Conservation (phyloP, 1,284 basidiomycete species). For the Ceratorhiza oryzae-sativae region DNA sequence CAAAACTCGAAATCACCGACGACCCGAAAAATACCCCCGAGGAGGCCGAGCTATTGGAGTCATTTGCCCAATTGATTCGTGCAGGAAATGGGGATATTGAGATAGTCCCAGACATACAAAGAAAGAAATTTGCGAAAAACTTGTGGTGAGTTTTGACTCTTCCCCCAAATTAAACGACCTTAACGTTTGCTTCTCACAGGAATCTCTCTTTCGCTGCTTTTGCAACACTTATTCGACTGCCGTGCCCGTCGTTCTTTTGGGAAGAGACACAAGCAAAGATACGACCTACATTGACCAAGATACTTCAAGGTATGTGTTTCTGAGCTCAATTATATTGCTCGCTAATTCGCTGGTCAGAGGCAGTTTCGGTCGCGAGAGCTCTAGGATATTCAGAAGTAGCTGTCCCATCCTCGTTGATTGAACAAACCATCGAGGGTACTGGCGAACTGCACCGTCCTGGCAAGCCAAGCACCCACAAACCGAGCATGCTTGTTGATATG, state of each 20-base stretch:
- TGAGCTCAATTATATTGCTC: constrained; percentile 52
- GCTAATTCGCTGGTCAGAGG: constrained; percentile 54
- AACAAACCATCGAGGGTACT: constrained; percentile 55
- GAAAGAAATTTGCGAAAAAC: constrained; percentile 68
- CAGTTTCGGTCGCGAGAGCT: constrained; percentile 57
- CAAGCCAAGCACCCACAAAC: constrained; percentile 57
- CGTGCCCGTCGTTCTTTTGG: constrained; percentile 60
- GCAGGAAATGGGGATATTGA: constrained; percentile 59
- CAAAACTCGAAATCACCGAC: constrained; percentile 52
- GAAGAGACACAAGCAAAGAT: constrained; percentile 6
- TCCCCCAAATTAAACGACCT: no score
- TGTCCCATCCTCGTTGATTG: constrained; percentile 54
- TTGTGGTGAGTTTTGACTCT: constrained; percentile 61
- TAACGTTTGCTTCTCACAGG: constrained; percentile 45
- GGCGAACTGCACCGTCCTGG: constrained; percentile 50
- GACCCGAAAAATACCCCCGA: constrained; percentile 51
- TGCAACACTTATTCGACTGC: constrained; percentile 60
- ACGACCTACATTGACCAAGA: constrained; percentile 48
- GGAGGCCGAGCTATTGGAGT: constrained; percentile 42
- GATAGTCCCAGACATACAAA: constrained; percentile 65
- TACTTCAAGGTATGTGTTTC: constrained; percentile 52
- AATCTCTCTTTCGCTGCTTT: constrained; percentile 64
- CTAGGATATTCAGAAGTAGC: constrained; percentile 50
- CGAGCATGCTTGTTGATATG: constrained; percentile 69
- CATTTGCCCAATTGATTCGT: constrained; percentile 59